Evolutionary conservation across 2,329 filamentous ascomycete species (phyloP), one percentile per base, ranked within the genome.

Genomic region (Emergomyces africanus): DNA sequence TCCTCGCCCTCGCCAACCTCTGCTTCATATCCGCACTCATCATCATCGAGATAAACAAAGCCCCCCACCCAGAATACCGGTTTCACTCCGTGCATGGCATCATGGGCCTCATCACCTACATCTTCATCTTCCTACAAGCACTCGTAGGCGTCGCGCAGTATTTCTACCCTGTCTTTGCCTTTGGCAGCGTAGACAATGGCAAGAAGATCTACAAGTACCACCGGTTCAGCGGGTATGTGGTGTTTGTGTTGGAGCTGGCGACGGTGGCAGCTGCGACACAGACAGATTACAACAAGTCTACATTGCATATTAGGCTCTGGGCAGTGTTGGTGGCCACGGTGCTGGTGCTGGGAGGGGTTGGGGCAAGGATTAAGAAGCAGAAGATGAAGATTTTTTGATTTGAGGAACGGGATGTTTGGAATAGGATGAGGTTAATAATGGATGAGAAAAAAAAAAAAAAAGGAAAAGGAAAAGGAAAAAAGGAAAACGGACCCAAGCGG

Each of bases 131-230:
- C 12, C 66, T 87, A 1, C 94, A 97, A 75, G 86, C 88, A 50
- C 55, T 86, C 0, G 81, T 96, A 35, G 92, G 94, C 18, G 82
- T 95, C 63, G 87, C 89, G 37, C 89, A 94, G 75, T 96, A 87
- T 78, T 89, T 84, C 60, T 77, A 82, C 2, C 91, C 91, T 0
- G 69, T 70, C 0, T 50, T 61, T 15, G 67, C 95, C 1, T 95
- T 92, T 66, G 91, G 91, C 5, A 84, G 89, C 59, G 84, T 86
- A 63, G 85, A 89, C 30, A 84, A 84, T 2, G 92, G 90, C 23
- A 95, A 91, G 79, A 79, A 79, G 28, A 72, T 96, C 48, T 97
- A 92, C 80, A 96, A 95, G 74, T 96, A 91, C 67, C 94, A 97
- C 72, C 83, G 92, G 35, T 75, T 81, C 58, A 81, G 79, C 25